phyloP scores from a whole-genome alignment of 768 basidiomycete species.

The Boletus reticuloceps region DNA sequence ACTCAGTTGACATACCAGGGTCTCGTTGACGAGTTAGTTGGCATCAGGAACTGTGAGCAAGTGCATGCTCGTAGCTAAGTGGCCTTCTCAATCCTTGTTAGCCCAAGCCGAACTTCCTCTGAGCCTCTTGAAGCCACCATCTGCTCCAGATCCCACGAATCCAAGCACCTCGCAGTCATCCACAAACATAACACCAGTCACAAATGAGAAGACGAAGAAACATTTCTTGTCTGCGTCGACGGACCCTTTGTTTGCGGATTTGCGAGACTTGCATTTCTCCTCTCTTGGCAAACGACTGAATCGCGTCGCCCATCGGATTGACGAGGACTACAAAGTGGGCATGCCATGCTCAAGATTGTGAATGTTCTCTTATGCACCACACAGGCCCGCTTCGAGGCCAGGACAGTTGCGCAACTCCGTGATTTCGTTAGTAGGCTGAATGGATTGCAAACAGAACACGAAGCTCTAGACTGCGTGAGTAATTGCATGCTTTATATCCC shows the following conservation, averaged over 20 bases:
- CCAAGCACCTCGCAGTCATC: constrained; percentile 42
- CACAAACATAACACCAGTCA: constrained; percentile 48
- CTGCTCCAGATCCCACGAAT: constrained; percentile 39
- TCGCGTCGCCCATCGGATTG: constrained; percentile 76
- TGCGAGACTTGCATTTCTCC: constrained; percentile 92
- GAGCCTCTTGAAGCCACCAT: constrained; percentile 61
- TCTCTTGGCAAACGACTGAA: constrained; percentile 81
- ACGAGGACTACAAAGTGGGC: constrained; percentile 87
- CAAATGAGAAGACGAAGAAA: constrained; percentile 85
- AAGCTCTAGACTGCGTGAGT: constrained; percentile 84
- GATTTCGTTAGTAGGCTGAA: constrained; percentile 96
- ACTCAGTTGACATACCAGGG: constrained; percentile 98
- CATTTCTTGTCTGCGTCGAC: constrained; percentile 75
- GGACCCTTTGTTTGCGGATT: constrained; percentile 78
- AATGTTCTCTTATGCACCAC: constrained; percentile 1
- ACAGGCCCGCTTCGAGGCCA: constrained; percentile 80
- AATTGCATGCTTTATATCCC: not conserved
- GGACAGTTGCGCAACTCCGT: constrained; percentile 86
- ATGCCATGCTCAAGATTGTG: not conserved
- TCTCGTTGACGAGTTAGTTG: constrained; percentile 88
- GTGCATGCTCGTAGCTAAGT: not conserved
- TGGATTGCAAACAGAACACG: constrained; percentile 89
- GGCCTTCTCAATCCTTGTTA: constrained; percentile 26
- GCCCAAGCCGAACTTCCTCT: constrained; percentile 81
- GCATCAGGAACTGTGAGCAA: constrained; percentile 80